Evolutionary conservation across 129 eudicot genomes (phyloP).

Genomic region (Saussurea involucrata): DNA sequence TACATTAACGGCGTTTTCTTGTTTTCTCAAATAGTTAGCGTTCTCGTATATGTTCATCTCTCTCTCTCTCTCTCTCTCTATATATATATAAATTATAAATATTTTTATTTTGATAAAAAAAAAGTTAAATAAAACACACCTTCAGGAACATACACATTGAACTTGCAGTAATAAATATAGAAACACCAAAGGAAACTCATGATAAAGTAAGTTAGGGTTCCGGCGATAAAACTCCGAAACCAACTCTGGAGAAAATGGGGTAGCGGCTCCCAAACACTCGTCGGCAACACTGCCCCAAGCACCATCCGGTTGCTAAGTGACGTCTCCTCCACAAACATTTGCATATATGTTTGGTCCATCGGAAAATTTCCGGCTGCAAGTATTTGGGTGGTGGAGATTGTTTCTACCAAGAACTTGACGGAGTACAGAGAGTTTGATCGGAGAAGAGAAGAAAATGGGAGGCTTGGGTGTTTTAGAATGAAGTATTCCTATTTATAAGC

Average conservation of each 20-base stretch:
- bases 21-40: no score
- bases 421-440: not conserved
- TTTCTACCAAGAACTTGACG: not conserved
- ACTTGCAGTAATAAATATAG: slow-evolving; percentile 58
- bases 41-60: no score
- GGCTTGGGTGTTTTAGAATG: not conserved
- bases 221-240: slow-evolving; percentile 65
- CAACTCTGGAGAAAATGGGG: slow-evolving; percentile 54
- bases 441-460: not conserved
- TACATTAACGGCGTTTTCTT: no score
- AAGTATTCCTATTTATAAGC: not conserved
- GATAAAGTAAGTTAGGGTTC: slow-evolving; percentile 41
- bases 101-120: not conserved
- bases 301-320: slow-evolving; percentile 45
- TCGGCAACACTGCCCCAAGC: slow-evolving; percentile 40
- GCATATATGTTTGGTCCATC: not conserved
- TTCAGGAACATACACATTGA: slow-evolving; percentile 52
- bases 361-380: not conserved
- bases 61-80: no score
- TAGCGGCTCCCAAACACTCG: slow-evolving; percentile 39
- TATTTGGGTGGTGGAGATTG: not conserved
- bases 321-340: slow-evolving; percentile 47
- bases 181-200: slow-evolving; percentile 63
- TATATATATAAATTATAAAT: no score
- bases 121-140: slow-evolving; percentile 26